Percentiles rank a stretch among this genome's conserved stretches.
Evolutionary conservation across 176 grass and related monocot genomes (phyloP).

Genomic region (Elymus sibiricus): DNA sequence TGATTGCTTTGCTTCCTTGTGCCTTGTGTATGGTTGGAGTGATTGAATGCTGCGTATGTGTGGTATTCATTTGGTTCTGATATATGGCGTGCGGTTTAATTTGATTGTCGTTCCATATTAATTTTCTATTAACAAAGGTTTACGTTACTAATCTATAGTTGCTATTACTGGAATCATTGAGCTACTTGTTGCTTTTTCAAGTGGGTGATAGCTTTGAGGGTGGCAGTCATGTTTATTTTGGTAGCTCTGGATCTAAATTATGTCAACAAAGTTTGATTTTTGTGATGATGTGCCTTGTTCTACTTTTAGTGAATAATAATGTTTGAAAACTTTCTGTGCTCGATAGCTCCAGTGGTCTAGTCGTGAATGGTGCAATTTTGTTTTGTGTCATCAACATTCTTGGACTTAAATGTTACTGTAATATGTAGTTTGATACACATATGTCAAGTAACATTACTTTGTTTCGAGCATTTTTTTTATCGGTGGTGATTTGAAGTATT

Average conservation of each 20-base stretch:
- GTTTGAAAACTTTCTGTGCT: not conserved
- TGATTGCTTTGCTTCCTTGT: not conserved
- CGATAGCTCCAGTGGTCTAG: not conserved
- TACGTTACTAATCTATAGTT: not conserved
- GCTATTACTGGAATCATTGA: not conserved
- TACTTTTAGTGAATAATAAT: not conserved
- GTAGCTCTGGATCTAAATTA: not conserved
- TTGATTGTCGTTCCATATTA: not conserved
- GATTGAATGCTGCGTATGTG: not conserved
- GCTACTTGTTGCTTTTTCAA: not conserved
- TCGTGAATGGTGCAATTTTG: not conserved
- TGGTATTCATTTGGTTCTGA: not conserved
- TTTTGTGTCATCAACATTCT: not conserved
- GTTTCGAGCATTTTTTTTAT: not conserved
- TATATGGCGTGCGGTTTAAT: not conserved
- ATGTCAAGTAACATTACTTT: not conserved
- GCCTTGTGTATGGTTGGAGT: not conserved
- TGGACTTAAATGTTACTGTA: not conserved
- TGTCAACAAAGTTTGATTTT: not conserved
- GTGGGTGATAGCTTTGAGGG: not conserved
- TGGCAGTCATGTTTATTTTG: not conserved
- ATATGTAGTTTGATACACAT: not conserved
- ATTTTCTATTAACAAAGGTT: not conserved
- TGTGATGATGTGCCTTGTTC: not conserved
- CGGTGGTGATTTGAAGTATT: not conserved